Evolutionary conservation across 1,284 basidiomycete genomes (phyloP), one percentile per base, ranked within the genome.

Genomic region (Austropuccinia psidii): DNA sequence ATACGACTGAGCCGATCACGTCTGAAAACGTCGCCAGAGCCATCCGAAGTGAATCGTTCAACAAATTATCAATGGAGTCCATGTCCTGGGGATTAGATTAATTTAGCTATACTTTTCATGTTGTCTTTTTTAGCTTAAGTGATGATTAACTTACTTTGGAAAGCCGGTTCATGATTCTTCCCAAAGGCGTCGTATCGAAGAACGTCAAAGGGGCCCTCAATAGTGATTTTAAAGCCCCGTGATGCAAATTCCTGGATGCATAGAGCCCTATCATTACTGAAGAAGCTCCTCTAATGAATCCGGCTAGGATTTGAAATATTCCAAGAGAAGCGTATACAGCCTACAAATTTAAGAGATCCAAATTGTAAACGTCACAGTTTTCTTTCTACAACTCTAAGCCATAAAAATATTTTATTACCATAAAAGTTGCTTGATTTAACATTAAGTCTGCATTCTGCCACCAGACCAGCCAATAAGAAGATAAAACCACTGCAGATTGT

Each of bases 21-120:
- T 81, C 82, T 55, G 81, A 82, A 49, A 85, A 82, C 2, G 83
- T 85, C 21, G 78, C 79, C n/a, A 86, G 75, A 61, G 86, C 82
- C 84, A 78, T 78, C 27, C 76, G 74, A 31, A 79, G 74, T 9
- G 78, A 76, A 73, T 81, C 79, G 41, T 78, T 78, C 37, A 85
- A 81, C 54, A 83, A 83, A 78, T 91, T 93, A 81, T 95, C 93
- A 73, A 93, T 85, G 0, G 90, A 92, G 79, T 95, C 91, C 61
- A 93, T 87, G 81, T 94, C 90, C 50, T 52, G 50, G 31, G n/a
- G 24, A 21, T 21, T 27, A n/a, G n/a, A 73, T 81, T 86, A 67
- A 58, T 7, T 79, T 79, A 19, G 21, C 78, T 74, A 49, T 67
- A 45, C 33, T 76, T 24, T 74, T 80, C 79, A 74, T 72, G 24